These are phyloP conservation scores for Colletotrichum aenigma DNA, from an alignment of 2,329 filamentous ascomycete species.

Conservation along the genomic window DNA sequence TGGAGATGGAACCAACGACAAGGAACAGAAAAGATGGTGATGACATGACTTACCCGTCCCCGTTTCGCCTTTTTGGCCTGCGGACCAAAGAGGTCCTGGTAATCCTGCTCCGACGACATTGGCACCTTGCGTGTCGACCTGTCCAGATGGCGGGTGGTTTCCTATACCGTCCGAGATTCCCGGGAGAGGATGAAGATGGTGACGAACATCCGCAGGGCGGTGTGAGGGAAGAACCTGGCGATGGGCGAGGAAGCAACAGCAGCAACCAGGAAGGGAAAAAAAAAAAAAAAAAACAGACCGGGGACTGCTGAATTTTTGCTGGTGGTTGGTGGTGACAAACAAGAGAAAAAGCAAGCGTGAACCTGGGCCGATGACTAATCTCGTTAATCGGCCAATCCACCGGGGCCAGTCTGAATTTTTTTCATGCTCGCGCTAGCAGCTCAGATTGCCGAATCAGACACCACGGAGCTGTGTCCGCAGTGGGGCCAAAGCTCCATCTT, in stretches of 20 bases:
- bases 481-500: not conserved
- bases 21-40: not conserved
- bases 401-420: slow-evolving; percentile 4
- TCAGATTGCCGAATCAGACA: not conserved
- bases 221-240: slow-evolving; percentile 3
- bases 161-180: slow-evolving; percentile 7
- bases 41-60: slow-evolving; percentile 19
- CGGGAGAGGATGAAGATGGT: not conserved
- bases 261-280: not conserved
- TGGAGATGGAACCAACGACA: not conserved
- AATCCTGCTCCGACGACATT: slow-evolving; percentile 20
- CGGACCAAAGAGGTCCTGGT: slow-evolving; percentile 18
- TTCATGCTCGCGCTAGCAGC: not conserved
- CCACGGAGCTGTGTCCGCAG: not conserved
- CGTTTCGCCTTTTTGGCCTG: slow-evolving; percentile 21
- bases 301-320: slow-evolving; percentile 3
- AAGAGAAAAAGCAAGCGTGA: not conserved
- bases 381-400: slow-evolving; percentile 9
- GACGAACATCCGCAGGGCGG: slow-evolving; percentile 11
- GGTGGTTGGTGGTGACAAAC: slow-evolving; percentile 19
- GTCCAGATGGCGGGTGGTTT: not conserved
- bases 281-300: not conserved
- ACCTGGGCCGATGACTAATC: not conserved
- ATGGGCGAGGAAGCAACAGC: not conserved
- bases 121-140: not conserved